Evolutionary conservation across 352 stramenopile genomes (phyloP), one percentile per base, ranked within the genome.

Genomic region (Phytopythium helicoides): DNA sequence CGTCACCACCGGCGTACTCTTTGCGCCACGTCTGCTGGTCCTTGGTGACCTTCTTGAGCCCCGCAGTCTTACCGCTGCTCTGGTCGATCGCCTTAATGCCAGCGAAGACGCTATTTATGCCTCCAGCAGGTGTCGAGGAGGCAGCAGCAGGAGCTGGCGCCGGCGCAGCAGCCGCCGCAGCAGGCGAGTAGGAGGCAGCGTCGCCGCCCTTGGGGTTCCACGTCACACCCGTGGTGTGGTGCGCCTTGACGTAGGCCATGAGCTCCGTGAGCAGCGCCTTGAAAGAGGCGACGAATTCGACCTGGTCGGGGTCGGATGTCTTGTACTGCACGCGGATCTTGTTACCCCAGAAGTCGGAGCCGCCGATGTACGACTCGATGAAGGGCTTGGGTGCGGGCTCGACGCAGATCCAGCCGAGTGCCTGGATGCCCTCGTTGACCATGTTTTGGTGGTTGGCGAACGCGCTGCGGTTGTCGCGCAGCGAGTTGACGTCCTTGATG

Each of bases 271-370:
- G 57, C 31, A 98, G 59, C 28, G 61, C 77, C 73, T 98, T 99
- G 57, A 99, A 94, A 9, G 76, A 71, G 71, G 97, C 83, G 51
- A 97, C 97, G 60, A 98, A 99, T 19, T 79, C 81, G 48, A 98
- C 83, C 42, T 98, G 94, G 37, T 93, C 78, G 3, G 88, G 73
- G 36, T 94, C 85, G 50, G 89, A 86, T 31, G 94, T 96, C 62
- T 98, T 98, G 77, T 89, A 98, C 65, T 98, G 86, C 68, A 98
- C 96, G 47, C 96, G 81, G 69, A 99, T 98, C 67, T 98, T 98
- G 77, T 99, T 99, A 41, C 91, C 91, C 92, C 95, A 99, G 72
- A 98, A 98, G 64, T 99, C 95, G 37, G 83, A 93, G 41, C 87
- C 92, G 38, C 90, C 96, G 53, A 98, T 76, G 57, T 95, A 97